Evolutionary conservation across 306 rosid species (phyloP).

Genomic region (Mimosa bimucronata): DNA sequence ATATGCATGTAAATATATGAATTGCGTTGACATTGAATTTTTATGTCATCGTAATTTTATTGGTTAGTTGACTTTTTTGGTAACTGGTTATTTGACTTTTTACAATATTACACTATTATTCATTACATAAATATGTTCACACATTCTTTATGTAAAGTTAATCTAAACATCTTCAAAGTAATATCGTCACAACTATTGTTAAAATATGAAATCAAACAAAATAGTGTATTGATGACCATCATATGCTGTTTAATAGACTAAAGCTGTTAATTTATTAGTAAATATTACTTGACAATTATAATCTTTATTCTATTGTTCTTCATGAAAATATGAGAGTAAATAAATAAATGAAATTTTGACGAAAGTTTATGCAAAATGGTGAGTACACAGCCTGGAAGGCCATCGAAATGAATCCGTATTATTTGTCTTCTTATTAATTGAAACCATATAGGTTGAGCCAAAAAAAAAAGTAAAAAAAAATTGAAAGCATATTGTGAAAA

Average conservation of each 20-base stretch:
- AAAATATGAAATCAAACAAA: background rate
- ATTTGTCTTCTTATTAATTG: conserved; percentile 33
- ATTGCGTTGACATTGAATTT: background rate
- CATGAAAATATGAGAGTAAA: background rate
- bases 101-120: background rate
- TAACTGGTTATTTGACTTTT: no score
- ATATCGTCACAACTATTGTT: background rate
- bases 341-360: background rate
- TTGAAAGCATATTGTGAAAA: conserved; percentile 1
- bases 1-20: background rate
- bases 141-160: background rate
- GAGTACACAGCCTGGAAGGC: conserved; percentile 34
- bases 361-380: background rate
- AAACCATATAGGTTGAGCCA: no score
- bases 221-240: background rate
- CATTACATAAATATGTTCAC: background rate
- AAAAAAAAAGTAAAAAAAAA: no score
- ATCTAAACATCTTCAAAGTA: background rate
- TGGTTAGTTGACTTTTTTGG: conserved; percentile 5
- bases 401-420: background rate
- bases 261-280: background rate
- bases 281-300: background rate
- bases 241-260: background rate
- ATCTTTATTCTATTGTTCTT: background rate
- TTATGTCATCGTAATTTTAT: background rate